Base-by-base conservation (phyloP, 169 alveolate species). In the Plasmodium chabaudi region DNA sequence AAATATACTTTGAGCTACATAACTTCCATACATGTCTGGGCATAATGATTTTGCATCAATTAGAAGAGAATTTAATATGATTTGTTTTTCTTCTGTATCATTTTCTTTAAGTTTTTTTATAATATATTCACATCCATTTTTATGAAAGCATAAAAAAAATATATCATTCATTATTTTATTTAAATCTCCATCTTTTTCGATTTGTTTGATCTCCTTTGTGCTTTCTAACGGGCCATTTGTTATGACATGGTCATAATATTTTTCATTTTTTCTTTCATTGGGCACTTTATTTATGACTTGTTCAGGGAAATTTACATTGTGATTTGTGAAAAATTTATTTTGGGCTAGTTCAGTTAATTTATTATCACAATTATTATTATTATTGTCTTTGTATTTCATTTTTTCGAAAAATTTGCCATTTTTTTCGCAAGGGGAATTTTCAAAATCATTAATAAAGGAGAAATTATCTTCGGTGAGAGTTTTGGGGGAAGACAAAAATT, bases 1-100 rank as follows among this genome's bases (percentile, higher is more conserved):
- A 64, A 34, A 86, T 12, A 86, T 46, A 34, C 87, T 86, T 17
- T 86, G 91, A n/a, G 91, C 91, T 21, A 86, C 91, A 63, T 86
- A 86, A 86, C 79, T 69, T 44, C 91, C 91, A 63, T 70, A 86
- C 5, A 68, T 46, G 21, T 86, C 91, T 57, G 91, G 75, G 34
- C 91, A 86, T 70, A 86, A 61, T 3, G 87, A 47, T 10, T 23
- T n/a, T 15, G 60, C 75, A 57, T 86, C 91, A 12, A 86, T 49
- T 46, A 86, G 65, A 39, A 86, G 74, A 3, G 91, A 68, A n/a
- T 86, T 44, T 46, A 69, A 64, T 46, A 86, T 70, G 13, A 86
- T 70, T 49, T 21, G 25, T 17, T 55, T 86, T 46, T 86, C 87
- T 60, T 69, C 91, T 47, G 56, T 68, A 19, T 59, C 74, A 60